These are phyloP conservation scores for Oehlia diaphana DNA, from an alignment of 192 early-diverging fungal species.

Conservation along the genomic window DNA sequence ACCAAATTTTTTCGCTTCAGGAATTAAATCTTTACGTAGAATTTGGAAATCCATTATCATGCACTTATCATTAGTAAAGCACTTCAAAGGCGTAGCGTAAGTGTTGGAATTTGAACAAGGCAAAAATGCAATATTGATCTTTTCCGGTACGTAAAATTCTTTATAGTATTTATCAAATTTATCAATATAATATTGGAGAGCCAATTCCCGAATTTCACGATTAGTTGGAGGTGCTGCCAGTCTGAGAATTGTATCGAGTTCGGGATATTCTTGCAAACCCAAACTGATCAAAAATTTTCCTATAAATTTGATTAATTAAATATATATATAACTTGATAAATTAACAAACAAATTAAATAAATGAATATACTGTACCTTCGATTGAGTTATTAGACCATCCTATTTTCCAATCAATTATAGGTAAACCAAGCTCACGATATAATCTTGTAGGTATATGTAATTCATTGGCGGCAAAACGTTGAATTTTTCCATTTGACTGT, in stretches of 20 bases:
- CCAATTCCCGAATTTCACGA: slow-evolving; percentile 43
- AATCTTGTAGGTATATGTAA: slow-evolving; percentile 67
- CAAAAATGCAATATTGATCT: slow-evolving; percentile 57
- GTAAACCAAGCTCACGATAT: slow-evolving; percentile 57
- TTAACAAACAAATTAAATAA: neutral
- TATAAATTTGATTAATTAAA: slow-evolving; percentile 35
- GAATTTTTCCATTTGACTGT: slow-evolving; percentile 17
- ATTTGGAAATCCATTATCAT: slow-evolving; percentile 68
- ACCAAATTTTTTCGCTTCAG: slow-evolving; percentile 60
- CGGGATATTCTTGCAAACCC: slow-evolving; percentile 47
- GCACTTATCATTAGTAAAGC: slow-evolving; percentile 60
- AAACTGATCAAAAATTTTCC: slow-evolving; percentile 50
- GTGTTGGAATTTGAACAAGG: slow-evolving; percentile 45
- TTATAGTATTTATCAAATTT: slow-evolving; percentile 41
- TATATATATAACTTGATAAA: slow-evolving; percentile 14
- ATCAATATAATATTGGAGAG: slow-evolving; percentile 72
- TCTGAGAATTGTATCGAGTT: slow-evolving; percentile 37
- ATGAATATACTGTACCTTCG: slow-evolving; percentile 32
- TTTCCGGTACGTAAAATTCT: slow-evolving; percentile 45
- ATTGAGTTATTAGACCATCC: slow-evolving; percentile 38
- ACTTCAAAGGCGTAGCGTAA: slow-evolving; percentile 59
- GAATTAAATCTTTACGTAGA: slow-evolving; percentile 54
- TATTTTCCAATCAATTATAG: slow-evolving; percentile 67
- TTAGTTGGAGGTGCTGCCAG: slow-evolving; percentile 40
- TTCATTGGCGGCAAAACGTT: slow-evolving; percentile 57